Evolutionary conservation across 768 basidiomycete species (phyloP).

Genomic region (Auricularia auricula-judae): DNA sequence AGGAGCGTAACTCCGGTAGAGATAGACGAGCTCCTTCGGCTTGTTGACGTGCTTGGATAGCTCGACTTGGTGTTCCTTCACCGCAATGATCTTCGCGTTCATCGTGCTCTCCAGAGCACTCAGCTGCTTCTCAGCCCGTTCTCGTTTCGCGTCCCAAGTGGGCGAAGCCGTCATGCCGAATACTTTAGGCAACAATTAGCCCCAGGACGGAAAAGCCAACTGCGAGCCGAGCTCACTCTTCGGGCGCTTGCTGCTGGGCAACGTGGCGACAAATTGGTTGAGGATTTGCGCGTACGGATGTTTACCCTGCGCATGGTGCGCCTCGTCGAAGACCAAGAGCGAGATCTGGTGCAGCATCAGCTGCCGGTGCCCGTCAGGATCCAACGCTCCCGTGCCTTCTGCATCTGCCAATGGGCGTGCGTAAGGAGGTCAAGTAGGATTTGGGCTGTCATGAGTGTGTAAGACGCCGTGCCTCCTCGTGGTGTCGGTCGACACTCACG

Average conservation of each 20-base stretch:
- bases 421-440: slow-evolving; percentile 71
- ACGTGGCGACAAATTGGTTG: slow-evolving; percentile 41
- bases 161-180: slow-evolving; percentile 92
- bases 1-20: slow-evolving; percentile 1
- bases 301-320: slow-evolving; percentile 43
- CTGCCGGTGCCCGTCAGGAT: not conserved
- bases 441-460: slow-evolving; percentile 41
- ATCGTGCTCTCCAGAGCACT: slow-evolving; percentile 55
- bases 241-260: slow-evolving; percentile 36
- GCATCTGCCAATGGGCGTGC: slow-evolving; percentile 72
- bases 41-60: slow-evolving; percentile 49
- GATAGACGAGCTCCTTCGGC: slow-evolving; percentile 47
- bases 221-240: slow-evolving; percentile 23
- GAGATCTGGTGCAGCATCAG: slow-evolving; percentile 30
- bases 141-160: slow-evolving; percentile 73
- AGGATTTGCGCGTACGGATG: slow-evolving; percentile 50
- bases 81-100: slow-evolving; percentile 64
- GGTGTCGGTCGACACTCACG: slow-evolving; percentile 28
- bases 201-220: not conserved
- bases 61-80: slow-evolving; percentile 59
- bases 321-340: slow-evolving; percentile 44
- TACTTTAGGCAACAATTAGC: slow-evolving; percentile 20
- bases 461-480: not conserved
- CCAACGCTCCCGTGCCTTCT: slow-evolving; percentile 29
- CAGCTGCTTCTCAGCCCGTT: slow-evolving; percentile 35